A percentile compares a stretch with the other conserved stretches of the same genome.
phyloP scores from a whole-genome alignment of 2,329 filamentous ascomycete genomes.

The Knoxdaviesia proteae region DNA sequence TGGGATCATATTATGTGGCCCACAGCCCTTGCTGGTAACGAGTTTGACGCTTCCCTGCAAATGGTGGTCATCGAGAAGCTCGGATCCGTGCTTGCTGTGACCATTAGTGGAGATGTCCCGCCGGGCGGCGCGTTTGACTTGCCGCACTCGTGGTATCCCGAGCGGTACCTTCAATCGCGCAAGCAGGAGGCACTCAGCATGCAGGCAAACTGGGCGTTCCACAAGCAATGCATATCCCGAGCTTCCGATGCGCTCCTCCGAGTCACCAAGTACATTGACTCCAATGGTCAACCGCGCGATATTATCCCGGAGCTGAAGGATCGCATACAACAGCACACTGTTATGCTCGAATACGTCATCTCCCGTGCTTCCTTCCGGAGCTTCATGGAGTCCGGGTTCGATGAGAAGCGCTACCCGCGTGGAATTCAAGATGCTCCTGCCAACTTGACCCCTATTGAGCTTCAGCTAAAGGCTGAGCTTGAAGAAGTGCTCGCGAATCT shows the following conservation, averaged over 20 bases:
- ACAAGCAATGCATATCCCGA: conserved; percentile 1
- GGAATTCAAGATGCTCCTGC: conserved; percentile 19
- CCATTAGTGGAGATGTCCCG: conserved; percentile 20
- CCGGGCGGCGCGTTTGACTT: conserved; percentile 23
- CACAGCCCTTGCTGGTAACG: conserved; percentile 17
- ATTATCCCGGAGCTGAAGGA: background rate
- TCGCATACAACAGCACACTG: background rate
- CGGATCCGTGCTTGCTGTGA: conserved; percentile 29
- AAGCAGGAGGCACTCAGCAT: conserved; percentile 19
- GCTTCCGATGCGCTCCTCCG: background rate
- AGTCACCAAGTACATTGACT: background rate
- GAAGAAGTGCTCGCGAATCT: conserved; percentile 11
- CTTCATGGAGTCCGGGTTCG: conserved; percentile 17
- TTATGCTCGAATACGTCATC: background rate
- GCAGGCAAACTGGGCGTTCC: conserved; percentile 3
- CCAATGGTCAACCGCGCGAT: no score
- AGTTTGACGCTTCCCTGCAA: conserved; percentile 14
- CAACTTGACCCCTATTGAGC: conserved; percentile 8
- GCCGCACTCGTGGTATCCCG: conserved; percentile 29
- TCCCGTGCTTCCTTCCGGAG: conserved; percentile 9
- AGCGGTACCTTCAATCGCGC: conserved; percentile 26
- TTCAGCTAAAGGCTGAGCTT: conserved; percentile 10
- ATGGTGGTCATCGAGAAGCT: conserved; percentile 23
- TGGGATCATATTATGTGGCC: conserved; percentile 27
- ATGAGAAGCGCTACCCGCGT: conserved; percentile 14